Evolutionary conservation across 345 rosid species (phyloP), one percentile per base, ranked within the genome.

Genomic region (Rhodomyrtus tomentosa): DNA sequence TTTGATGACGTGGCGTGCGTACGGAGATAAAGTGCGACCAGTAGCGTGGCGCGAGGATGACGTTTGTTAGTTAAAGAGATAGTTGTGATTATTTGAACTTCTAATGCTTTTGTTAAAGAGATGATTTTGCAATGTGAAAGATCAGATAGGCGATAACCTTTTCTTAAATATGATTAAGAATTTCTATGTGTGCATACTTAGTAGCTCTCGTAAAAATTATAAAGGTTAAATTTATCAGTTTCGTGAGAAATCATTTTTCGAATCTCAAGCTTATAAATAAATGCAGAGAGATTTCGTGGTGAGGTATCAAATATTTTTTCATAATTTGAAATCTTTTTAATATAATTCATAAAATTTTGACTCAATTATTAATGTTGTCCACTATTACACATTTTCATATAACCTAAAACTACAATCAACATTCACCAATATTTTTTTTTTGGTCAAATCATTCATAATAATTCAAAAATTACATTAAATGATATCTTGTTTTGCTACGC

Each of bases 201-300:
- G 38, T 7, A 20, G 36, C 72, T 58, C 38, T 27, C 10, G 9
- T 3, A 27, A 58, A 27, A 32, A n/a, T 13, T 15, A 56, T n/a
- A 4, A 1, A 11, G 7, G 6, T 55, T 55, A 55, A 55, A 55
- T 10, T 55, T 2, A 55, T 25, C 32, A 25, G 25, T 55, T 55
- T 55, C 7, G 0, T 0, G 29, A 25, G 29, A 55, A 55, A 55
- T 55, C 59, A 55, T 6, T 55, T 55, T 55, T 55, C 6, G 13
- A 55, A 24, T 55, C 58, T 42, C 6, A 4, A 5, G 1, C 10
- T 24, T 55, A 2, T 55, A 4, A 14, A 55, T 24, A 55, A 0
- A 24, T 25, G 10, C 29, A 2, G 13, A 56, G 0, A 55, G 24
- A 10, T 24, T n/a, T 10, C 1, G 0, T 25, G 29, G 16, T 45